Percentiles rank a stretch among this genome's conserved stretches.
Evolutionary conservation across 2,329 filamentous ascomycete species (phyloP).

Genomic region (Xylaria polymorpha): DNA sequence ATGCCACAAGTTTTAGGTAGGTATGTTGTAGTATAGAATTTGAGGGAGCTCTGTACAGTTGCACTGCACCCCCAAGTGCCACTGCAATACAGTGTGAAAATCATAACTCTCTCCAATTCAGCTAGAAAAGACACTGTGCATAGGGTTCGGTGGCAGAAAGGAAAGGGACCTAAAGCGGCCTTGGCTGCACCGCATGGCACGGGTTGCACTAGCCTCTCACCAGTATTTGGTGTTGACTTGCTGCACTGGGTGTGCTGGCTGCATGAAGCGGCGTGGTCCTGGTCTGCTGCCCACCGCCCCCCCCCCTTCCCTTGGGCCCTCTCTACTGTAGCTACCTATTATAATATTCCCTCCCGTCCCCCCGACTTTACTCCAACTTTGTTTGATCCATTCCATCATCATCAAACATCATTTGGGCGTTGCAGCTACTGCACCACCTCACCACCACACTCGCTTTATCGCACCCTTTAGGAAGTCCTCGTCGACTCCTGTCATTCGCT

Average conservation of each 20-base stretch:
- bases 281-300: conserved; percentile 31
- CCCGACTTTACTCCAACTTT: conserved; percentile 51
- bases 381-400: conserved; percentile 49
- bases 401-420: conserved; percentile 53
- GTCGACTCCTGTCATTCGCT: conserved; percentile 81
- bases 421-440: conserved; percentile 54
- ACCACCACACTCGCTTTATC: conserved; percentile 64
- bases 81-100: background rate
- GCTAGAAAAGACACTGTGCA: background rate
- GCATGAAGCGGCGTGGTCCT: conserved; percentile 23
- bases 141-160: conserved; percentile 15
- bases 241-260: conserved; percentile 24
- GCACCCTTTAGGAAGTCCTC: conserved; percentile 73
- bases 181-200: conserved; percentile 20
- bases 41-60: background rate
- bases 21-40: background rate
- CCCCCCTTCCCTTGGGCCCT: conserved; percentile 26
- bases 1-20: background rate
- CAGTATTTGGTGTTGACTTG: conserved; percentile 1
- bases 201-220: conserved; percentile 12
- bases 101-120: background rate
- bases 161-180: conserved; percentile 14
- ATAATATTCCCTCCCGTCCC: conserved; percentile 50
- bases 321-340: conserved; percentile 40
- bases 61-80: background rate